Evolutionary conservation across 768 basidiomycete genomes (phyloP).

Genomic region (Lentinula edodes): DNA sequence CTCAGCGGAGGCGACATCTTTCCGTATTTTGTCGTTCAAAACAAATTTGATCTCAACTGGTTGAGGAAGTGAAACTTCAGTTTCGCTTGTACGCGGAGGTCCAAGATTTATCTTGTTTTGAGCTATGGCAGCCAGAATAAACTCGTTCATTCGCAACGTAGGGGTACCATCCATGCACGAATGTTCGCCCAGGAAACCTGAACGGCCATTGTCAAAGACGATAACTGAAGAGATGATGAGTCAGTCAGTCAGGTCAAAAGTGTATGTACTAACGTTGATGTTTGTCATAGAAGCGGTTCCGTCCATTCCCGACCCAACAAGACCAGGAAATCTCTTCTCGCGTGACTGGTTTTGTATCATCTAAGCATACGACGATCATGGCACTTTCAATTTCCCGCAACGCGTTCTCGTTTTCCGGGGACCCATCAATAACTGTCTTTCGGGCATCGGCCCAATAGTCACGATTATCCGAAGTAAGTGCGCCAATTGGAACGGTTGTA

Average conservation of each 20-base stretch:
- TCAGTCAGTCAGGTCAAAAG: not conserved
- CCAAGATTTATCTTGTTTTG: slow-evolving; percentile 75
- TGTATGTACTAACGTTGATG: slow-evolving; percentile 66
- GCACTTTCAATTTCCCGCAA: slow-evolving; percentile 84
- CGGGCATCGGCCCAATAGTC: slow-evolving; percentile 83
- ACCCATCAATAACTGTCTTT: slow-evolving; percentile 56
- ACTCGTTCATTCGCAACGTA: slow-evolving; percentile 93
- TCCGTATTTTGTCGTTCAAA: slow-evolving; percentile 47
- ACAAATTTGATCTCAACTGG: slow-evolving; percentile 71
- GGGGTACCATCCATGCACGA: slow-evolving; percentile 94
- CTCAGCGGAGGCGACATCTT: slow-evolving; percentile 54
- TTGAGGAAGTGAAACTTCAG: slow-evolving; percentile 35
- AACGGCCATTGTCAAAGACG: slow-evolving; percentile 92
- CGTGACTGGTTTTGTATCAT: slow-evolving; percentile 76
- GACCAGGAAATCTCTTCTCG: slow-evolving; percentile 78
- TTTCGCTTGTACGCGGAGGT: slow-evolving; percentile 29
- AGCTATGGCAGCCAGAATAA: slow-evolving; percentile 72
- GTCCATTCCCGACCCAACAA: slow-evolving; percentile 86
- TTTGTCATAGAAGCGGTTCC: slow-evolving; percentile 95
- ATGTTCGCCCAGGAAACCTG: slow-evolving; percentile 87
- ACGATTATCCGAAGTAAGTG: slow-evolving; percentile 83
- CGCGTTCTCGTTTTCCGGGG: slow-evolving; percentile 57
- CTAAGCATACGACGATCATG: slow-evolving; percentile 82
- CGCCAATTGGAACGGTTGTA: slow-evolving; percentile 57
- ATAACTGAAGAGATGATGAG: slow-evolving; percentile 54